Evolutionary conservation across 768 basidiomycete species (phyloP), one percentile per base, ranked within the genome.

Genomic region (Termitomyces sp.): DNA sequence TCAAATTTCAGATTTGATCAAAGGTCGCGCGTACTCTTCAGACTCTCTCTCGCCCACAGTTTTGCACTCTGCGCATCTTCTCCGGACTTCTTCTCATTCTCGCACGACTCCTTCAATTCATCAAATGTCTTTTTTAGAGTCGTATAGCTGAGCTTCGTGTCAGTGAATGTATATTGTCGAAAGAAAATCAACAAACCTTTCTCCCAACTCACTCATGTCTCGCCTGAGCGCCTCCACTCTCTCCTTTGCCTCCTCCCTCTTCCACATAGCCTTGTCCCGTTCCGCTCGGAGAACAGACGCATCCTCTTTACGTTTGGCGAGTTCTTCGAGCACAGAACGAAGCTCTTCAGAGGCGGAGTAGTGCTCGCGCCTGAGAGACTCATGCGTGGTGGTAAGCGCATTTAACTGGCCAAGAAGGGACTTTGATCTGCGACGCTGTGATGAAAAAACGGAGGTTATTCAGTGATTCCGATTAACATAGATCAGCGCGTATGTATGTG

Each of bases 341-440:
- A 60, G 50, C 18, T 58, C 57, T 38, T 58, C 33, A 30, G 48
- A 47, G 3, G 24, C 18, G 13, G 57, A 33, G 1, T 32, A 50
- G 20, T 58, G 51, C 32, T 59, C 22, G 12, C 38, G 32, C 22
- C 58, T 62, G 12, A 64, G 57, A 4, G 56, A 42, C 2, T 64
- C 58, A 33, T 64, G 45, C 1, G 61, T 44, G n/a, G 57, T 18
- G 18, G 46, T 58, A 0, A 64, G 61, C 2, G 61, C n/a, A 16
- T 58, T 62, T 2, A 64, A 30, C 6, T 64, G 61, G 1, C 33
- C 22, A 13, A 62, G 50, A 14, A 64, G 51, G 14, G 42, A 24
- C 40, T 58, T 52, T 8, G 32, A 35, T 24, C 49, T 50, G 8
- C 58, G 54, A 14, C 59, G 53, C 60, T 63, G 35, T 8, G 40